Evolutionary conservation across 1,284 basidiomycete genomes (phyloP).

Genomic region (Cutaneotrichosporon arboriforme): DNA sequence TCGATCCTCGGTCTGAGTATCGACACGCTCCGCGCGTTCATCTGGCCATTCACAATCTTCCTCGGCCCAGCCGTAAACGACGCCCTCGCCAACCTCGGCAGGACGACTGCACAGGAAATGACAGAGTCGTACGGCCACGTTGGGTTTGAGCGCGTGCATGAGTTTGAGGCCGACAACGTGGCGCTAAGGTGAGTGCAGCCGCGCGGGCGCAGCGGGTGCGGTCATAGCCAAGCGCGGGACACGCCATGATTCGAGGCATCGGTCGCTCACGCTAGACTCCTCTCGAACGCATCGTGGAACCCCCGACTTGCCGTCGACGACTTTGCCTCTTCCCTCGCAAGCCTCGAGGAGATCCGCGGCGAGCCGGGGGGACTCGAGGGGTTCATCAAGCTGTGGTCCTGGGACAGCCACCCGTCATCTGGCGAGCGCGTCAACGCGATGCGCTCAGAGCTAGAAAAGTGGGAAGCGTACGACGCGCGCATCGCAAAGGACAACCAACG

Average conservation of each 20-base stretch:
- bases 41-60: slow-evolving; percentile 81
- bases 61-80: slow-evolving; percentile 88
- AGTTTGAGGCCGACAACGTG: slow-evolving; percentile 83
- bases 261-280: slow-evolving; percentile 53
- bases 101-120: slow-evolving; percentile 66
- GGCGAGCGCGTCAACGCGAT: slow-evolving; percentile 58
- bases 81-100: slow-evolving; percentile 72
- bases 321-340: slow-evolving; percentile 33
- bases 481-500: too few species aligned
- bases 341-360: slow-evolving; percentile 34
- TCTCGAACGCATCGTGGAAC: slow-evolving; percentile 80
- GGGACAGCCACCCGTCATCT: slow-evolving; percentile 57
- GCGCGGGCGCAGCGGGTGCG: too few species aligned
- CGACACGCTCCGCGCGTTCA: slow-evolving; percentile 66
- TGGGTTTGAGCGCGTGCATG: slow-evolving; percentile 64
- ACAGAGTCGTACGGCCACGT: slow-evolving; percentile 56
- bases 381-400: slow-evolving; percentile 42
- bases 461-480: slow-evolving; percentile 44
- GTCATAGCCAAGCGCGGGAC: too few species aligned
- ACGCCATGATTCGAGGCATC: too few species aligned
- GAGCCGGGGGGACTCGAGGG: slow-evolving; percentile 7
- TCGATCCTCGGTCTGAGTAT: slow-evolving; percentile 67
- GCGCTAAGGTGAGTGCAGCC: slow-evolving; percentile 59
- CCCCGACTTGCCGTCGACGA: slow-evolving; percentile 52
- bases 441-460: slow-evolving; percentile 60